These are phyloP conservation scores for Neodidymelliopsis sp. DNA, from an alignment of 2,329 filamentous ascomycete genomes.

Conservation along the genomic window DNA sequence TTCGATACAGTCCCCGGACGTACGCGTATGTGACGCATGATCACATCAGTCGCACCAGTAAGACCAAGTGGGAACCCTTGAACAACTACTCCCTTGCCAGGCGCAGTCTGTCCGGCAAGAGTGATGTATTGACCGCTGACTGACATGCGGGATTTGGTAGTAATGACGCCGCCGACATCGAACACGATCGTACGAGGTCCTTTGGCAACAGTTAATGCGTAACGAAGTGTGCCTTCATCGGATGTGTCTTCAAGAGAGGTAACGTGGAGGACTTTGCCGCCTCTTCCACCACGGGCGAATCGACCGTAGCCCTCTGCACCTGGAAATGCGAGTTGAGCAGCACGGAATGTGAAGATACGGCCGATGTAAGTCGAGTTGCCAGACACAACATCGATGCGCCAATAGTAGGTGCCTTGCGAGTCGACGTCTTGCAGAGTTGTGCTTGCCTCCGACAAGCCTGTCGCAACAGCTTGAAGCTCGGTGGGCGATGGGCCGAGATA, in stretches of 20 bases:
- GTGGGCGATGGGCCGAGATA: constrained; percentile 30
- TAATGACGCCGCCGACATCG: constrained; percentile 29
- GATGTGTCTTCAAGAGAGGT: constrained; percentile 46
- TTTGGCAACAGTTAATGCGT: constrained; percentile 42
- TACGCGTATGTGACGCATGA: constrained; percentile 32
- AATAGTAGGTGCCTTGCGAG: constrained; percentile 38
- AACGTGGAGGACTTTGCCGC: constrained; percentile 49
- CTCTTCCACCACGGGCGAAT: constrained; percentile 47
- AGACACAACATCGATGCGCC: constrained; percentile 41
- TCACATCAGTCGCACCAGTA: constrained; percentile 40
- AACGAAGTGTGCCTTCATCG: constrained; percentile 45
- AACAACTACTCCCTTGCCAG: constrained; percentile 31
- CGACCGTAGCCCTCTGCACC: constrained; percentile 50
- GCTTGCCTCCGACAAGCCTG: constrained; percentile 5
- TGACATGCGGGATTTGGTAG: constrained; percentile 25
- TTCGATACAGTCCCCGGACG: constrained; percentile 41
- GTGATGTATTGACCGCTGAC: constrained; percentile 26
- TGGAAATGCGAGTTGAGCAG: constrained; percentile 48
- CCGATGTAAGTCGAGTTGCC: constrained; percentile 27
- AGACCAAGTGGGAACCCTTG: constrained; percentile 44
- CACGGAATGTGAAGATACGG: constrained; percentile 40
- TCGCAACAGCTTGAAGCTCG: constrained; percentile 16
- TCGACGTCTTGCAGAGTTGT: constrained; percentile 15
- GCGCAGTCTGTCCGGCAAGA: constrained; percentile 28
- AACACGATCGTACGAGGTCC: constrained; percentile 28